phyloP scores from a whole-genome alignment of 805 yeast species.

The Yamadazyma scolyti region DNA sequence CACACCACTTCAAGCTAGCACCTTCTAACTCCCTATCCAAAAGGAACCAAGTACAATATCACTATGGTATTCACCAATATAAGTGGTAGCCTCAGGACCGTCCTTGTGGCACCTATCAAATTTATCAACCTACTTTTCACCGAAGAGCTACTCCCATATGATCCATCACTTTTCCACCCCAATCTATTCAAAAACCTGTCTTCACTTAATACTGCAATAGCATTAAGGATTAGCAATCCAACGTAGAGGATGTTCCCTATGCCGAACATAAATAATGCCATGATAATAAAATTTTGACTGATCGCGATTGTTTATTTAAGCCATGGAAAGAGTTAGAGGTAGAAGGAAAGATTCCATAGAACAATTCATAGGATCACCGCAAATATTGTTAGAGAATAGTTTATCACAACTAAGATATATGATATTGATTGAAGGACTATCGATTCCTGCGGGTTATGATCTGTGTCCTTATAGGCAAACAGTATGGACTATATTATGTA shows the following conservation, averaged over 20 bases:
- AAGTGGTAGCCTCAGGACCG: conserved; percentile 70
- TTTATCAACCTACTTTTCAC: conserved; percentile 58
- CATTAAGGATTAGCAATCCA: conserved; percentile 58
- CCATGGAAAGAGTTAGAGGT: conserved; percentile 14
- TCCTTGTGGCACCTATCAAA: conserved; percentile 70
- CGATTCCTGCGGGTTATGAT: conserved; percentile 42
- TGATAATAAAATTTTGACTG: conserved; percentile 1
- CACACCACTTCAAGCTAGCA: no score
- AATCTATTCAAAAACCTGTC: conserved; percentile 71
- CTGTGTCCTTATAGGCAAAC: conserved; percentile 66
- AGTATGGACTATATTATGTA: conserved; percentile 75
- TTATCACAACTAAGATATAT: conserved; percentile 33
- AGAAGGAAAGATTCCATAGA: conserved; percentile 36
- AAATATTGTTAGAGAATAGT: conserved; percentile 30
- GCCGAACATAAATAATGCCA: conserved; percentile 47
- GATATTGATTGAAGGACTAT: conserved; percentile 40
- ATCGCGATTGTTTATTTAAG: no score
- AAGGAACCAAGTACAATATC: conserved; percentile 45
- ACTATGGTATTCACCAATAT: conserved; percentile 64
- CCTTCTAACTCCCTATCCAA: conserved; percentile 9
- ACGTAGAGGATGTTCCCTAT: conserved; percentile 57
- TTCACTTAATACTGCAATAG: conserved; percentile 76
- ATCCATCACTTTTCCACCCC: conserved; percentile 30
- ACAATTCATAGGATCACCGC: conserved; percentile 34
- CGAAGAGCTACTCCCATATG: conserved; percentile 23